Conservation (phyloP, 352 stramenopile genomes). For the Phytopythium aichiense region DNA sequence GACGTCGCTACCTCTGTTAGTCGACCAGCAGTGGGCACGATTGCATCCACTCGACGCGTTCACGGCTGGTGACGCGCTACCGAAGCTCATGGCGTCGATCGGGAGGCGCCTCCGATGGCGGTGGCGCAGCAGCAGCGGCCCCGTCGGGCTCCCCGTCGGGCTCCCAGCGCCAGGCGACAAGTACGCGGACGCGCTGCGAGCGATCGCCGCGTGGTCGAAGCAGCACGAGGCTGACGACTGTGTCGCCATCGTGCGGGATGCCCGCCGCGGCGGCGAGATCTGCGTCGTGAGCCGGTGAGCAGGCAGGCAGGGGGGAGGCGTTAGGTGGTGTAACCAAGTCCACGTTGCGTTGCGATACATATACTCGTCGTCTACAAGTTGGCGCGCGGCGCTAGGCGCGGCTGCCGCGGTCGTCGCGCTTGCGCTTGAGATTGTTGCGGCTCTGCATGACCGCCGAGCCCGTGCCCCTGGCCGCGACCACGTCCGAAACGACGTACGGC, state of each 20-base stretch:
- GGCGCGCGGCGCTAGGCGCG: neutral
- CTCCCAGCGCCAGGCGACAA: neutral
- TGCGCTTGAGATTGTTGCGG: slow-evolving; percentile 86
- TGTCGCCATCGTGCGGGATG: slow-evolving; percentile 25
- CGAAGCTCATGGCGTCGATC: neutral
- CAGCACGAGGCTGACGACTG: slow-evolving; percentile 40
- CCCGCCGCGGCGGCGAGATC: slow-evolving; percentile 33
- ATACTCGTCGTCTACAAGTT: neutral
- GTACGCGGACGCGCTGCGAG: neutral
- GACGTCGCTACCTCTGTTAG: neutral
- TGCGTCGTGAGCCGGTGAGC: slow-evolving; percentile 44
- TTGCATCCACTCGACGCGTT: neutral
- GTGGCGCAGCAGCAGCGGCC: neutral
- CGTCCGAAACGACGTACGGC: slow-evolving; percentile 68
- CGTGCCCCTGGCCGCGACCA: slow-evolving; percentile 67
- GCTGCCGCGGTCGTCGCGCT: slow-evolving; percentile 34
- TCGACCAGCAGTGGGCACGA: neutral
- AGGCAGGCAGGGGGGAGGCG: too few relatives aligned
- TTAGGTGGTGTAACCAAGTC: neutral
- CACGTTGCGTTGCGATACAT: neutral
- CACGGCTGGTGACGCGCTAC: neutral
- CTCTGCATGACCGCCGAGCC: slow-evolving; percentile 79
- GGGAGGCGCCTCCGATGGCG: neutral
- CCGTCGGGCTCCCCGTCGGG: too few relatives aligned
- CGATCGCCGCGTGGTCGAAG: slow-evolving; percentile 23